Evolutionary conservation across 148 eudicot species (phyloP).

Genomic region (Bassia scoparia): DNA sequence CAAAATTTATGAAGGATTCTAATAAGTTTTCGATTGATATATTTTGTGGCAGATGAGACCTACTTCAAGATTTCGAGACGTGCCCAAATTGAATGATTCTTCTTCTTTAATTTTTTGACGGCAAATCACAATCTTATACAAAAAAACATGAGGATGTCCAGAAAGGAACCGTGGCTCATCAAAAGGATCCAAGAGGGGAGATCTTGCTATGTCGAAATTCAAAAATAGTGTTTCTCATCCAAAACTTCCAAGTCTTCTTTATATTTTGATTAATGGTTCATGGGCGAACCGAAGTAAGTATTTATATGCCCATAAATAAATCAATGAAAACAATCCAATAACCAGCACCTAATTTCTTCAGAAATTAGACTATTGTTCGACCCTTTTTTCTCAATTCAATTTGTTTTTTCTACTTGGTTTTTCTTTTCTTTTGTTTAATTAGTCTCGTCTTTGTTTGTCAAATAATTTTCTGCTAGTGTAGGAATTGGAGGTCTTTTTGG

Average conservation of each 20-base stretch:
- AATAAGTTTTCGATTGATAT: too few relatives aligned
- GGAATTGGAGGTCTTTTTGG: too few relatives aligned
- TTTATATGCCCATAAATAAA: not conserved
- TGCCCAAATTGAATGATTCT: not conserved
- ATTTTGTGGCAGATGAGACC: slow-evolving; percentile 20
- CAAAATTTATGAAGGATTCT: too few relatives aligned
- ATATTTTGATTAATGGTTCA: not conserved
- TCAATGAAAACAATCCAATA: too few relatives aligned
- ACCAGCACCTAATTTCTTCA: too few relatives aligned
- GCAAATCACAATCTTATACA: slow-evolving; percentile 9
- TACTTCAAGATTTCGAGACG: not conserved
- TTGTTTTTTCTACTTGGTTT: too few relatives aligned
- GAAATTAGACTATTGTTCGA: too few relatives aligned
- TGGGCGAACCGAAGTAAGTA: not conserved
- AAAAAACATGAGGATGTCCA: slow-evolving; percentile 17
- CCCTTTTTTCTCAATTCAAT: too few relatives aligned
- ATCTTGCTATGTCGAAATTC: slow-evolving; percentile 12
- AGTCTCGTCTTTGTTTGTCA: too few relatives aligned
- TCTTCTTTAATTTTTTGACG: not conserved
- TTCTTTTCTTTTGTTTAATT: too few relatives aligned
- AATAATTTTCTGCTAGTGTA: too few relatives aligned
- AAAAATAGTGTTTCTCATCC: not conserved
- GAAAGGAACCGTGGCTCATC: slow-evolving; percentile 18
- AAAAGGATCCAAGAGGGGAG: slow-evolving; percentile 22
- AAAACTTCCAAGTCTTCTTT: slow-evolving; percentile 16